These are phyloP conservation scores for Suhomyces sp. DNA, from an alignment of 805 yeast genomes.

Conservation along the genomic window DNA sequence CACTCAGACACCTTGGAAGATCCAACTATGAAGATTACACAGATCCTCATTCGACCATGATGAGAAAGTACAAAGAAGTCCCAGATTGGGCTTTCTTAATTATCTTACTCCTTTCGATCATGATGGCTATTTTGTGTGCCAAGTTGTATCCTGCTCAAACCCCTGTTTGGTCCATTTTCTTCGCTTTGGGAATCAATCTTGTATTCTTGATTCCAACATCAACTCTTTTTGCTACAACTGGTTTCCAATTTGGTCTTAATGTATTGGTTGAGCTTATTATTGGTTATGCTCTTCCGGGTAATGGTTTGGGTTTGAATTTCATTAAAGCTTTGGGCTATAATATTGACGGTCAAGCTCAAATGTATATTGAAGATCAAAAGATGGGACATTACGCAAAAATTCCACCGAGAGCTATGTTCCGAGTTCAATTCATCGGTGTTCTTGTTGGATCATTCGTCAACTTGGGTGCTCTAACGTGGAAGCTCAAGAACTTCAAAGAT, in stretches of 20 bases:
- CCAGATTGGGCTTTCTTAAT: conserved; percentile 22
- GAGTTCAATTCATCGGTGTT: conserved; percentile 23
- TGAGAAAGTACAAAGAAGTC: conserved; percentile 23
- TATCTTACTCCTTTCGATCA: conserved; percentile 17
- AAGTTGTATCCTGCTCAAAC: conserved; percentile 43
- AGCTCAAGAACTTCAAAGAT: conserved; percentile 17
- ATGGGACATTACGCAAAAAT: conserved; percentile 27
- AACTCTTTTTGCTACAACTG: conserved; percentile 49
- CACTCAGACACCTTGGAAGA: conserved; percentile 9
- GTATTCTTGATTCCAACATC: conserved; percentile 53
- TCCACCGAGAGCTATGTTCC: conserved; percentile 25
- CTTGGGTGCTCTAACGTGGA: conserved; percentile 21
- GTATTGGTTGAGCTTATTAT: conserved; percentile 56
- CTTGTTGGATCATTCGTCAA: conserved; percentile 20
- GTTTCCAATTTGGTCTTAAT: conserved; percentile 47
- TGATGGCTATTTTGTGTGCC: conserved; percentile 31
- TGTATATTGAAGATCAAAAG: conserved; percentile 38
- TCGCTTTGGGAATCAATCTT: conserved; percentile 50
- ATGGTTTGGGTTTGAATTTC: conserved; percentile 52
- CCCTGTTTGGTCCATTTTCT: conserved; percentile 61
- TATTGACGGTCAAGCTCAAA: conserved; percentile 32
- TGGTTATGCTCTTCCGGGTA: conserved; percentile 57
- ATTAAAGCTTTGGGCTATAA: conserved; percentile 43
- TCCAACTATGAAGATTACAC: conserved; percentile 18
- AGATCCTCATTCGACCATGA: conserved; percentile 27